phyloP scores from a whole-genome alignment of 2,329 filamentous ascomycete genomes.

The Alternaria ethzedia region DNA sequence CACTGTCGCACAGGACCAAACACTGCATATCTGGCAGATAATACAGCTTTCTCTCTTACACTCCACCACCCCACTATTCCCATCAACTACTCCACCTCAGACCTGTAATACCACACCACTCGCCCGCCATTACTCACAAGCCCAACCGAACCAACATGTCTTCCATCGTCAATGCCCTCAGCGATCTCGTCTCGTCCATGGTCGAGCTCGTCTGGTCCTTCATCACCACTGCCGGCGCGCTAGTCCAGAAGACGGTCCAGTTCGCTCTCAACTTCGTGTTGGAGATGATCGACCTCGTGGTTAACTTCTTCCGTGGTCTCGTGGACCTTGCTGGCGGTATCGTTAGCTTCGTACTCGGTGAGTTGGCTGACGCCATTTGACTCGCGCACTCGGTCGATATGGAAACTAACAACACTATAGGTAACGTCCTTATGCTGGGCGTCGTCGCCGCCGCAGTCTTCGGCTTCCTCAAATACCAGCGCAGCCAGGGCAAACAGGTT shows the following conservation, averaged over 20 bases:
- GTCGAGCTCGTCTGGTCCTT: constrained; percentile 45
- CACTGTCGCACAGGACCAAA: background rate
- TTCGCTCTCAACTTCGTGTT: constrained; percentile 37
- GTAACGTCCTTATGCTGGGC: constrained; percentile 44
- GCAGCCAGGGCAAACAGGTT: constrained; percentile 44
- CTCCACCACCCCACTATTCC: background rate
- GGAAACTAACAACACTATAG: constrained; percentile 24
- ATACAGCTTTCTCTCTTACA: background rate
- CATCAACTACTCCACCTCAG: background rate
- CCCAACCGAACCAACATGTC: constrained; percentile 31
- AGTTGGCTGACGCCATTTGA: constrained; percentile 3
- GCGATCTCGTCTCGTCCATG: constrained; percentile 40
- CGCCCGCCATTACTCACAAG: background rate
- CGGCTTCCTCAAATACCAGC: constrained; percentile 47
- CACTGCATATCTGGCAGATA: background rate
- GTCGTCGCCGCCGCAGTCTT: constrained; percentile 40
- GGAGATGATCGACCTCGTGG: constrained; percentile 35
- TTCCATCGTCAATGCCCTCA: constrained; percentile 40
- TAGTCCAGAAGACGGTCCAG: constrained; percentile 37
- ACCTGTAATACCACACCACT: background rate
- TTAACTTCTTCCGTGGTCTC: constrained; percentile 43
- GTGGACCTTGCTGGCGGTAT: constrained; percentile 44
- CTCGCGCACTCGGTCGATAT: background rate
- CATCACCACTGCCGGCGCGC: constrained; percentile 42
- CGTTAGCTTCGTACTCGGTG: constrained; percentile 42